Conservation (phyloP, 2,329 filamentous ascomycete species). For the Paraconiothyrium brasiliense region DNA sequence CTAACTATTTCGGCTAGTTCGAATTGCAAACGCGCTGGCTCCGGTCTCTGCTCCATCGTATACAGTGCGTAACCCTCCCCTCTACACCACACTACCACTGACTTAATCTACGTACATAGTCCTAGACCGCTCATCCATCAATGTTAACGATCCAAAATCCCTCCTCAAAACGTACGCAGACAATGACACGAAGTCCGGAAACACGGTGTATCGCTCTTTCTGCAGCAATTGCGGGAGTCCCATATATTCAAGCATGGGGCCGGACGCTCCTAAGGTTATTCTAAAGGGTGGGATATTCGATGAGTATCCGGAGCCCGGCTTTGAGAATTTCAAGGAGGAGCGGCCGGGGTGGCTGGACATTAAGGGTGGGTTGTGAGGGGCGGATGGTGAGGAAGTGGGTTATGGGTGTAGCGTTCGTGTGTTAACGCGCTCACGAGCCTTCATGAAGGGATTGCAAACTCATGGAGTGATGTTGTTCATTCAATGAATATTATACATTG, state of each 20-base stretch:
- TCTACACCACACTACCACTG: neutral
- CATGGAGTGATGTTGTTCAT: neutral
- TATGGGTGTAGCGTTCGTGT: too few species aligned
- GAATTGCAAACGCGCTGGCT: conserved; percentile 43
- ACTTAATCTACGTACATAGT: neutral
- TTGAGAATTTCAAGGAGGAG: conserved; percentile 30
- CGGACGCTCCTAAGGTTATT: conserved; percentile 29
- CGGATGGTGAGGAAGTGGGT: neutral
- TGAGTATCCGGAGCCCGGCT: conserved; percentile 24
- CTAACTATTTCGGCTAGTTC: conserved; percentile 22
- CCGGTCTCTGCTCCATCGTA: conserved; percentile 31
- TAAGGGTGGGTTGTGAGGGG: neutral
- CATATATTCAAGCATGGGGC: conserved; percentile 25
- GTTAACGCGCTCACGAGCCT: too few species aligned
- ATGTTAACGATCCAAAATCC: conserved; percentile 31
- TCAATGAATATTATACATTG: neutral
- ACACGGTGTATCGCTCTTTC: conserved; percentile 38
- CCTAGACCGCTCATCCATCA: conserved; percentile 28
- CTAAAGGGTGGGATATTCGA: conserved; percentile 43
- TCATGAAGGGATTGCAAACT: too few species aligned
- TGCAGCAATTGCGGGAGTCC: conserved; percentile 45
- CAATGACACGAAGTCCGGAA: conserved; percentile 38
- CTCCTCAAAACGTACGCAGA: conserved; percentile 39
- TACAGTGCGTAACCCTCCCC: conserved; percentile 19
- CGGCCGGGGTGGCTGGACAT: conserved; percentile 36